phyloP scores from a whole-genome alignment of 108 stramenopile genomes.

The Cyclotella kingstonii region DNA sequence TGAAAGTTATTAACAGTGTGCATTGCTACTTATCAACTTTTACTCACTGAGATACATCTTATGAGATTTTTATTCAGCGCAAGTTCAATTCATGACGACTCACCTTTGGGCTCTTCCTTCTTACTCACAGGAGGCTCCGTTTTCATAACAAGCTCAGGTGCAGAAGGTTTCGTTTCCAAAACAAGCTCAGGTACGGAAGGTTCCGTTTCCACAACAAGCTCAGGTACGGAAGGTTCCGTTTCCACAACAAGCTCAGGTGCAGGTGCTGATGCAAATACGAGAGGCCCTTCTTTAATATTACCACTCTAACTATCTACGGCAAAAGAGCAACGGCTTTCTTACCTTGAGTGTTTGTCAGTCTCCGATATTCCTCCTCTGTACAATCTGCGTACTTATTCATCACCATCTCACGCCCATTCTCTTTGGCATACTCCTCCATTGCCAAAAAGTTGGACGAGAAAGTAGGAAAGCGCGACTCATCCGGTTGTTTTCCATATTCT shows the following conservation, averaged over 20 bases:
- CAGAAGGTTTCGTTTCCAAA: slow-evolving; percentile 1
- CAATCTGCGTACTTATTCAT: slow-evolving; percentile 66
- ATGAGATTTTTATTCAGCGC: too few species aligned
- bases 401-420: slow-evolving; percentile 69
- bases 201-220: slow-evolving; percentile 13
- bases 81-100: too few species aligned
- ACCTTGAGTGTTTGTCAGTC: slow-evolving; percentile 36
- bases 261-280: slow-evolving; percentile 11
- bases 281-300: too few species aligned
- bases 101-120: slow-evolving; percentile 35
- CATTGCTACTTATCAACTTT: too few species aligned
- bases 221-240: slow-evolving; percentile 36
- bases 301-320: too few species aligned
- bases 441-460: slow-evolving; percentile 76
- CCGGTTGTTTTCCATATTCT: slow-evolving; percentile 63
- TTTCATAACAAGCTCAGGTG: slow-evolving; percentile 8
- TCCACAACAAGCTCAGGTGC: slow-evolving; percentile 37
- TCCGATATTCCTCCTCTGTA: slow-evolving; percentile 61
- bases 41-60: too few species aligned
- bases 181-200: slow-evolving; percentile 9
- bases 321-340: too few species aligned
- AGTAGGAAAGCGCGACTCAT: slow-evolving; percentile 70
- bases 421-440: slow-evolving; percentile 83
- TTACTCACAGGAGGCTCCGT: slow-evolving; percentile 5
- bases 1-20: too few species aligned